These are phyloP conservation scores for Neospermospora avenae DNA, from an alignment of 2,329 filamentous ascomycete genomes.

Conservation along the genomic window DNA sequence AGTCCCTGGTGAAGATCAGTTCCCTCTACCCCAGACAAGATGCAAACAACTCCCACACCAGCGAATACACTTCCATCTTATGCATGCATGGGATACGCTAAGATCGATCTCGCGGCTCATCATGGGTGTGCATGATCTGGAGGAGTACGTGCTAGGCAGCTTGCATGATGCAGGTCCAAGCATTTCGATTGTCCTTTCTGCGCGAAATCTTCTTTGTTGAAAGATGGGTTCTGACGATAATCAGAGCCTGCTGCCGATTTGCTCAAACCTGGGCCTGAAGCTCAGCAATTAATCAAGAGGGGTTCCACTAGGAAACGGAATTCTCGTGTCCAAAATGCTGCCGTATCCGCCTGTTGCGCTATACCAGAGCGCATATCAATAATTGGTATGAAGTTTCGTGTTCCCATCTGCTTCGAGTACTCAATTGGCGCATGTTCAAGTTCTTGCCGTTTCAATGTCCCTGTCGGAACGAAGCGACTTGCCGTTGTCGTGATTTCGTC, in stretches of 20 bases:
- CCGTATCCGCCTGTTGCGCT: neutral
- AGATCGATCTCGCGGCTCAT: constrained; percentile 1
- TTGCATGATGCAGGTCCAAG: neutral
- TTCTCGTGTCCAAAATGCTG: neutral
- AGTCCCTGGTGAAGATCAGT: constrained; percentile 16
- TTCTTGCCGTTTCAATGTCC: neutral
- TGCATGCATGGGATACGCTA: neutral
- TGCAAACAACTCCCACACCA: constrained; percentile 21
- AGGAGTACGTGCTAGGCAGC: neutral
- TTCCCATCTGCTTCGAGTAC: neutral
- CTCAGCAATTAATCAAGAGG: neutral
- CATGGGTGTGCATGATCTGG: constrained; percentile 12
- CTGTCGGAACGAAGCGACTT: neutral
- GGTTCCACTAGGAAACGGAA: neutral
- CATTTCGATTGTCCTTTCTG: neutral
- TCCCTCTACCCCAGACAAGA: constrained; percentile 10
- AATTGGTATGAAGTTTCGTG: neutral
- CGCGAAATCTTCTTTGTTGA: neutral
- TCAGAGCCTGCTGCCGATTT: neutral
- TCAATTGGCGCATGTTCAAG: neutral
- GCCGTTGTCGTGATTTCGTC: neutral
- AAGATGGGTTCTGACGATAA: neutral
- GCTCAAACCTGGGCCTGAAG: neutral
- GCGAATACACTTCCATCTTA: constrained; percentile 12
- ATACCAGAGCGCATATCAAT: neutral